Evolutionary conservation across 2,329 filamentous ascomycete species (phyloP), one percentile per base, ranked within the genome.

Genomic region (Aspergillus sojae): DNA sequence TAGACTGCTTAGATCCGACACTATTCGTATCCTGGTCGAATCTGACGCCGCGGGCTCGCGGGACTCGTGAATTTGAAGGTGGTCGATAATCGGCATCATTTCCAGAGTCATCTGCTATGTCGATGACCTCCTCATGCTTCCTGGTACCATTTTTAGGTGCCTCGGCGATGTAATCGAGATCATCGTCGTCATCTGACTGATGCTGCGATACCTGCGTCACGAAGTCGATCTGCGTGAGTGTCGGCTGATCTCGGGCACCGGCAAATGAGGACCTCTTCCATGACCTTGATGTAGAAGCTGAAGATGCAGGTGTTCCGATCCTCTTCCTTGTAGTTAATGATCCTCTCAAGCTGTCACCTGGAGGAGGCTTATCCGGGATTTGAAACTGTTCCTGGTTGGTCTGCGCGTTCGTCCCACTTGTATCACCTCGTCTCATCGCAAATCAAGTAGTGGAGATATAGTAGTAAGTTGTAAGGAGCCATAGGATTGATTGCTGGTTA

Each of bases 221-320:
- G 57, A 75, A 80, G 43, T 77, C 77, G 56, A 81, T 78, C 62
- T 81, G 79, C 1, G 79, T 81, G 19, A 81, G 72, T 0, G 79
- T 81, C 2, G 76, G 73, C 54, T 81, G 79, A 16, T 71, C 74
- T 9, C 58, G 66, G 19, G 69, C 66, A 52, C 62, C 66, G n/a
- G 65, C 55, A 5, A 71, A 26, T 5, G 68, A 65, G 19, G 21
- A 64, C 52, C 66, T 67, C 55, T 70, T 74, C 41, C 58, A 63
- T 6, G 64, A 66, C 52, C 63, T 71, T n/a, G 64, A 60, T 10
- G 67, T 63, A 19, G 67, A 69, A 34, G 58, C 60, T 7, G 70
- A 67, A 4, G 69, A 65, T 11, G 53, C 39, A 21, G 67, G 67
- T 9, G 63, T 69, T 32, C 32, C 63, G 4, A 23, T 63, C n/a